Conservation (phyloP, 352 stramenopile genomes). For the Pythium guiyangense region DNA sequence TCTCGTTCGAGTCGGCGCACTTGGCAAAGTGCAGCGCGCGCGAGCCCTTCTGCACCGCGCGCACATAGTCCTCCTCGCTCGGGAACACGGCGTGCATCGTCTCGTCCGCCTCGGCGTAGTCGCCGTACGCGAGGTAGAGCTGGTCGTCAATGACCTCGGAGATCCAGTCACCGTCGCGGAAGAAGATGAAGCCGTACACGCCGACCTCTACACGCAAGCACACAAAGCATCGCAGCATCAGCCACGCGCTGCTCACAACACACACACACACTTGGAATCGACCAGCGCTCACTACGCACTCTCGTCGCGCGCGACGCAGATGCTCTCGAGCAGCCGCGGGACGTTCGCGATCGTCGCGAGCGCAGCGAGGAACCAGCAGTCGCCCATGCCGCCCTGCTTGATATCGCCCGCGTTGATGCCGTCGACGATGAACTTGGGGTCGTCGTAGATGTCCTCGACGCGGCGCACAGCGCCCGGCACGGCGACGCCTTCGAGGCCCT, state of each 20-base stretch:
- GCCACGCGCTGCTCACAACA: neutral
- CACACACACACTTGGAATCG: neutral
- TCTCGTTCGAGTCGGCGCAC: conserved; percentile 50
- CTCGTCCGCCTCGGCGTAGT: conserved; percentile 20
- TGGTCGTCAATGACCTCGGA: conserved; percentile 43
- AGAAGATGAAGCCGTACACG: conserved; percentile 51
- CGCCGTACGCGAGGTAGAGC: conserved; percentile 24
- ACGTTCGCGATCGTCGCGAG: conserved; percentile 69
- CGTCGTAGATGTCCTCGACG: conserved; percentile 33
- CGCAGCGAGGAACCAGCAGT: conserved; percentile 82
- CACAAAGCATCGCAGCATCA: neutral
- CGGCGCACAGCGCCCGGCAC: conserved; percentile 17
- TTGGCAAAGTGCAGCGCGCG: conserved; percentile 35
- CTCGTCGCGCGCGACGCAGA: conserved; percentile 43
- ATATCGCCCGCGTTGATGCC: conserved; percentile 63
- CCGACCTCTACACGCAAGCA: conserved; percentile 22
- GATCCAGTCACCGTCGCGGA: conserved; percentile 43
- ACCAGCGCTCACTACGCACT: neutral
- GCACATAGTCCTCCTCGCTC: conserved; percentile 21
- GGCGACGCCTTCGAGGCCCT: conserved; percentile 12
- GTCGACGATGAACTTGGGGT: conserved; percentile 39
- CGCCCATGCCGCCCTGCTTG: conserved; percentile 63
- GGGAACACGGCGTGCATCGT: conserved; percentile 20
- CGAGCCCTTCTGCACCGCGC: conserved; percentile 26
- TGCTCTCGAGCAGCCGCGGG: conserved; percentile 55